Conservation (phyloP, 106 monocot genomes). For the Alisma plantagoaquatica region DNA sequence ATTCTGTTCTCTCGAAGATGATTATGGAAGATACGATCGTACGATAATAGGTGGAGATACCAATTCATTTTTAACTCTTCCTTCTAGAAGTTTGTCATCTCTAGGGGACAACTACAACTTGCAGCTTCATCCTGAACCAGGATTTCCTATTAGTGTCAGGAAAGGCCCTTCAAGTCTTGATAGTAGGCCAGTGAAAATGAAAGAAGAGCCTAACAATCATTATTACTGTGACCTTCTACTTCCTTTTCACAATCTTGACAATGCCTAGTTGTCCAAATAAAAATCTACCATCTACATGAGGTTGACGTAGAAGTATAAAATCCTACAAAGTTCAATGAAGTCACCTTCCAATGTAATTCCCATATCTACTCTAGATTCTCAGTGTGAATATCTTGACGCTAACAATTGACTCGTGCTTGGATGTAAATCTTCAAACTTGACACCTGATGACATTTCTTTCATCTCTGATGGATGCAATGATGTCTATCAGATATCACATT, state of each 20-base stretch:
- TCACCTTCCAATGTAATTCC: slow-evolving; percentile 9
- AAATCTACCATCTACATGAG: slow-evolving; percentile 8
- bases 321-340: slow-evolving; percentile 18
- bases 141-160: background rate
- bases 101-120: background rate
- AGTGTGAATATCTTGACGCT: slow-evolving; percentile 1
- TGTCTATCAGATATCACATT: background rate
- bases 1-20: slow-evolving; percentile 24
- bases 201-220: slow-evolving; percentile 2
- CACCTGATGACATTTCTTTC: background rate
- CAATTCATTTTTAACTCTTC: slow-evolving; percentile 3
- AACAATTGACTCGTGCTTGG: slow-evolving; percentile 8
- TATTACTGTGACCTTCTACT: slow-evolving; percentile 1
- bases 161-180: background rate
- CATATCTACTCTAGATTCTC: slow-evolving; percentile 1
- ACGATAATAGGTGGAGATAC: background rate
- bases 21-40: slow-evolving; percentile 3
- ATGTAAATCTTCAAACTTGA: slow-evolving; percentile 9
- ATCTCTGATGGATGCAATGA: background rate
- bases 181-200: slow-evolving; percentile 2
- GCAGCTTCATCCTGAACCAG: background rate
- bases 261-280: slow-evolving; percentile 3
- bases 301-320: background rate
- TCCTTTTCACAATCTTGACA: slow-evolving; percentile 7
- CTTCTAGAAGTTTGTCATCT: background rate